Conservation (phyloP, 345 rosid species). For the Hirschfeldia incana region DNA sequence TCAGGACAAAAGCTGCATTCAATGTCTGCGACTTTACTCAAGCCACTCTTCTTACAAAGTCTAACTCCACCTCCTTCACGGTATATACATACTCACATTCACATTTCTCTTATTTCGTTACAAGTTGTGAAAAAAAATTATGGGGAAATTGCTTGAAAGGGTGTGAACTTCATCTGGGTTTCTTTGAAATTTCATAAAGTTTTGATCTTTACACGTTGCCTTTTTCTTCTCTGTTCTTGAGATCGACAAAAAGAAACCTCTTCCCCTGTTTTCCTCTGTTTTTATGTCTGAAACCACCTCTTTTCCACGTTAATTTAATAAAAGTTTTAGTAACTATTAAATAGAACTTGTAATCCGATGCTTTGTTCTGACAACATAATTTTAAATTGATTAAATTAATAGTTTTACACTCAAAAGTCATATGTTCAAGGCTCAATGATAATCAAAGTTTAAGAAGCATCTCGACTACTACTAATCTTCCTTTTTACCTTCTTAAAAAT, state of each 20-base stretch:
- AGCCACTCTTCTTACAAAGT: constrained; percentile 74
- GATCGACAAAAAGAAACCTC: constrained; percentile 23
- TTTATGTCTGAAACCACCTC: not conserved
- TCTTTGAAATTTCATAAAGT: constrained; percentile 22
- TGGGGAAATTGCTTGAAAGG: not conserved
- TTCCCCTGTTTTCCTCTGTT: constrained; percentile 21
- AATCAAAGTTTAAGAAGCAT: constrained; percentile 14
- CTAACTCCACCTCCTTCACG: constrained; percentile 66
- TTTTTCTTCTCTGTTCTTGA: constrained; percentile 33
- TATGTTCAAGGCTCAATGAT: constrained; percentile 20
- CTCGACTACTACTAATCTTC: not conserved
- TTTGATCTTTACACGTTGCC: constrained; percentile 5
- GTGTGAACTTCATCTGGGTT: constrained; percentile 9
- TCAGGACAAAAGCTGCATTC: constrained; percentile 77
- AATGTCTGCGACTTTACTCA: constrained; percentile 75
- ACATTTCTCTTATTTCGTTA: constrained; percentile 9
- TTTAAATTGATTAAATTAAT: not conserved
- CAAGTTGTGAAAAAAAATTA: not conserved
- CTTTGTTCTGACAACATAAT: constrained; percentile 27
- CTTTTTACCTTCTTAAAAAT: not conserved
- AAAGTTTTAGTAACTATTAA: not conserved
- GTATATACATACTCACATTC: constrained; percentile 42
- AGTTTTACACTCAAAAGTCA: constrained; percentile 15
- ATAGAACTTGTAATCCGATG: constrained; percentile 17
- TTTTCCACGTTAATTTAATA: not conserved